Evolutionary conservation across 441 rosid species (phyloP), one percentile per base, ranked within the genome.

Genomic region (Rhodomyrtus psidioides): DNA sequence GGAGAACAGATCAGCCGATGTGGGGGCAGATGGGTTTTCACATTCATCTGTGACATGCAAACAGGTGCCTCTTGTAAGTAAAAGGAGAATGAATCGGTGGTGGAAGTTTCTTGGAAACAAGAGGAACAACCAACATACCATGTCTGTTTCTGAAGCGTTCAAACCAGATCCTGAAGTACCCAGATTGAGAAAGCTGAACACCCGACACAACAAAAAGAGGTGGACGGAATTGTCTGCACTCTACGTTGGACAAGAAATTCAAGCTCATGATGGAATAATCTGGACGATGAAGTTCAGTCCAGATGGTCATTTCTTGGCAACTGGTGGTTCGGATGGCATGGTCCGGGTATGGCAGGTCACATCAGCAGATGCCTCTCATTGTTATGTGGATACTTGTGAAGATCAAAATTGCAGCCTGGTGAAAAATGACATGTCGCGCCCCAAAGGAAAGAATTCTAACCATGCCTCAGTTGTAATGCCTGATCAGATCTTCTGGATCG

Each of bases 201-300:
- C 93, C 86, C 90, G 92, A 88, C 91, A 85, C 87, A 94, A 90
- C 87, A 91, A 90, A 91, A 97, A 97, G 88, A 88, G 88, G 83
- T 92, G 86, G 91, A 91, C 88, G 91, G 99, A 96, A 91, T 89
- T 95, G 55, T 89, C 98, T 15, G 98, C 94, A 53, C 85, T 93
- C 75, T 94, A 86, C 65, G 83, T 57, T 55, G 91, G 88, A 76
- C 98, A 96, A 87, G 94, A 96, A 86, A 89, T 97, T 87, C 89
- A 88, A 86, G 99, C 96, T 85, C 99, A 96, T 87, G 91, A 87
- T 4, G 97, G 99, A 82, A 87, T 82, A 84, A 95, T 96, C 87
- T 91, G 93, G 94, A 58, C 93, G 19, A 90, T 97, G 90, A 97
- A 96, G 93, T 97, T 95, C 84, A 97, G 98, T 83, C 94, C 98